Evolutionary conservation across 306 rosid species (phyloP), one percentile per base, ranked within the genome.

Genomic region (Glycine tomentella): DNA sequence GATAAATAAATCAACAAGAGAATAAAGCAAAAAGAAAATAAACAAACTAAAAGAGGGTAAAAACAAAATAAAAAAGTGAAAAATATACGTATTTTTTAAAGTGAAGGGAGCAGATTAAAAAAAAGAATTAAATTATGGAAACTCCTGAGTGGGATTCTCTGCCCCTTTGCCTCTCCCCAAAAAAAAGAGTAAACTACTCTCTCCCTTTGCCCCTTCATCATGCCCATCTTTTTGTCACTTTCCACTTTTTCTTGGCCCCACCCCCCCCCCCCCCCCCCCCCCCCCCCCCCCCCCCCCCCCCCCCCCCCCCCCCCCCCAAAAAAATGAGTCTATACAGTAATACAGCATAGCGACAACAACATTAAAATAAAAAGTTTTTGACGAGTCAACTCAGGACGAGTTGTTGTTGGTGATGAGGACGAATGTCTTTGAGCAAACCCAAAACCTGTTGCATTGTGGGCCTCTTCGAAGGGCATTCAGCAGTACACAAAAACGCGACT

Each of bases 351-450:
- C 34, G 59, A 53, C 11, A 17, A 45, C 13, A 57, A 42, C 25
- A 3, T 50, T 3, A 38, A 63, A 46, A 9, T 48, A 70, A 42
- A 0, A 38, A 38, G 31, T 53, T 16, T 9, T 5, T 46, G 42
- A 33, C 62, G 74, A 67, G 80, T 83, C 71, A 71, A 70, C 36
- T 84, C 78, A 61, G 42, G 53, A 31, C 62, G 67, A 82, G 76
- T 75, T 78, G 63, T 12, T 25, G 31, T 25, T 25, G 31, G 31
- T 25, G 31, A 25, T 36, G 75, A 11, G 90, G 87, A 75, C 85
- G 88, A 75, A 93, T 84, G 80, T 95, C 94, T 78, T 90, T 91
- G 42, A 95, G 91, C 82, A 93, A 86, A 45, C 99, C 99, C 75
- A 93, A 62, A 9, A 89, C 94, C 46, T 93, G 99, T 17, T 82